phyloP scores from a whole-genome alignment of 2,329 filamentous ascomycete species.

The Fusarium sp. region DNA sequence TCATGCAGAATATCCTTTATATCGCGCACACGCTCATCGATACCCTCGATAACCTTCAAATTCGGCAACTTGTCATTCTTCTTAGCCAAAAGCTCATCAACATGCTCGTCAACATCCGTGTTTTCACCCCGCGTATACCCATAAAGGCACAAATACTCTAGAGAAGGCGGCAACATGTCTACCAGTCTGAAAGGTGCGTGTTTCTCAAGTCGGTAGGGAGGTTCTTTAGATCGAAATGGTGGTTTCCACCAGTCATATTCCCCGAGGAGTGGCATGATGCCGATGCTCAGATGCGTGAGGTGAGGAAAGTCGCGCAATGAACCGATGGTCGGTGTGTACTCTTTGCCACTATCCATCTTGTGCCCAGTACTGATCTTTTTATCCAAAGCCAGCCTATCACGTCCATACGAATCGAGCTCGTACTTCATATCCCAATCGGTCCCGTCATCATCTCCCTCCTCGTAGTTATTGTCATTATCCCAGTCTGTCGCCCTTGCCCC shows the following conservation, averaged over 20 bases:
- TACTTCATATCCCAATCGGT: accelerated
- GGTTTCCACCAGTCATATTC: not conserved
- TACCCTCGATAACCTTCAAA: not conserved
- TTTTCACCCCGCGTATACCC: not conserved
- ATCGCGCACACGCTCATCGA: not conserved
- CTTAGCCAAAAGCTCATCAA: not conserved
- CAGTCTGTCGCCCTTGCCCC: not conserved
- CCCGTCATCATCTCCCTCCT: not conserved
- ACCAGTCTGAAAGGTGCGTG: not conserved
- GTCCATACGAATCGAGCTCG: not conserved
- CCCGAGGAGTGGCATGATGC: not conserved
- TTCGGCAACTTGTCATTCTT: not conserved
- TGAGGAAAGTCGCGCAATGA: not conserved
- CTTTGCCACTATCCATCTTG: not conserved
- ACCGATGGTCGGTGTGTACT: not conserved
- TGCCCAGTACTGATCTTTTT: not conserved
- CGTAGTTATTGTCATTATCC: accelerated
- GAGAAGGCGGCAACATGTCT: not conserved
- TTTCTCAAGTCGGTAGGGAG: not conserved
- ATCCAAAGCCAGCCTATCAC: not conserved
- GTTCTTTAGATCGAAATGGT: accelerated
- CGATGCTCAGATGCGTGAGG: not conserved
- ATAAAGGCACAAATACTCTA: not conserved
- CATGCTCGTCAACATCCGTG: not conserved
- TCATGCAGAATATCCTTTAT: not conserved